Evolutionary conservation across 345 rosid species (phyloP), one percentile per base, ranked within the genome.

Genomic region (Psidium friedrichsthalianum): DNA sequence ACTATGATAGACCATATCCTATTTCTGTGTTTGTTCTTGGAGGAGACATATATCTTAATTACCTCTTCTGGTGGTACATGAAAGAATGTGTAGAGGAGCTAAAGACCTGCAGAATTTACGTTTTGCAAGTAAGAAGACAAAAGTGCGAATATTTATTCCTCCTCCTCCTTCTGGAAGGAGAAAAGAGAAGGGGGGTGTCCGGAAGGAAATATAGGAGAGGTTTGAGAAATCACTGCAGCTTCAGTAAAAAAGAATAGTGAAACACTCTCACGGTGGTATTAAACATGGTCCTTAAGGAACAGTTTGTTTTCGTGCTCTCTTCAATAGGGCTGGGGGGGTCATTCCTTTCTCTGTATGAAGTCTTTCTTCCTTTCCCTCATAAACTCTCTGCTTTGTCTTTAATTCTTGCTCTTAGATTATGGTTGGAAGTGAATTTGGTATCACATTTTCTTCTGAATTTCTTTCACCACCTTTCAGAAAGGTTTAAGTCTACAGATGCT

Each of bases 401-500:
- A 22, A 69, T 69, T 11, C 80, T 32, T 69, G 80, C 11, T 69
- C 80, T 69, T 69, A 61, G 32, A 61, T 61, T 61, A 69, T 47
- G 22, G 25, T 64, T 36, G 47, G 80, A 24, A 36, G 80, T 69
- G 47, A 69, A 36, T 69, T 69, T 69, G 80, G 80, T 69, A 36
- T 69, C 7, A 11, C 80, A 69, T 32, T 69, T 36, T 69, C 47
- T 69, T 83, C 54, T 84, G 74, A 74, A 74, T 54, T 83, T 44
- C 82, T 83, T 80, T 76, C 29, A 54, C 56, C 58, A 85, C 82
- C 27, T 82, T 89, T 84, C 92, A 97, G 99, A 94, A 54, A 96
- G 87, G 86, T 91, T 92, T 88, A 92, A 87, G 83, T 87, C 88
- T 83, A 83, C 91, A 91, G 93, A 94, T 88, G 86, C 90, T 56